Evolutionary conservation across 805 yeast species (phyloP), one percentile per base, ranked within the genome.

Genomic region (Scheffersomyces ergatensis): DNA sequence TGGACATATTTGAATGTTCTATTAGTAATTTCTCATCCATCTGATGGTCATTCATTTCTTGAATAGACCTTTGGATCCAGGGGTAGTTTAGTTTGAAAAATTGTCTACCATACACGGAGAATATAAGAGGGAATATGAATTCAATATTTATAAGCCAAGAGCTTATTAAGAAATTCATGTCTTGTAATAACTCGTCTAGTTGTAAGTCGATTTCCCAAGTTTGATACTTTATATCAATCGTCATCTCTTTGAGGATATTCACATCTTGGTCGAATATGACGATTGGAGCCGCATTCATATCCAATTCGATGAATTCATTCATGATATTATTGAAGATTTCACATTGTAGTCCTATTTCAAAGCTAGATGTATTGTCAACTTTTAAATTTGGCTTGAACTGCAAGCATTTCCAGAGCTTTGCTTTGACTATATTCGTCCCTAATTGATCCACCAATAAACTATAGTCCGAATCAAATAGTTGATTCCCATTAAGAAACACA

Each of bases 91-190:
- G 29, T 34, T 44, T 43, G 17, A 63, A 45, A 20, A 56, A 44
- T 16, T 44, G 51, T 24, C 67, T 45, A 1, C 67, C 67, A 37
- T 54, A 50, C 13, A 50, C 49, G 16, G 69, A 63, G 32, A 65
- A 64, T 3, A 60, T 51, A 23, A 64, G 53, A 1, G 72, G 70
- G 36, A 40, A 60, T 23, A 39, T 36, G 31, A 36, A 38, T 42
- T 65, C 72, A 5, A 62, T 42, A n/a, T 58, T 48, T n/a, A 64
- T 17, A 7, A 62, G 16, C 23, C 57, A 38, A 5, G 63, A 53
- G 1, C 50, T 29, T 12, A 60, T 34, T 40, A 50, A 39, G 36
- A 55, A 58, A 38, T 58, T 57, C 23, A 62, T 41, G 15, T 48
- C 42, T n/a, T 37, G 38, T n/a, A 46, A 17, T 8, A 47, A 18